Evolutionary conservation across 768 basidiomycete genomes (phyloP).

Genomic region (Lentinula sp.): DNA sequence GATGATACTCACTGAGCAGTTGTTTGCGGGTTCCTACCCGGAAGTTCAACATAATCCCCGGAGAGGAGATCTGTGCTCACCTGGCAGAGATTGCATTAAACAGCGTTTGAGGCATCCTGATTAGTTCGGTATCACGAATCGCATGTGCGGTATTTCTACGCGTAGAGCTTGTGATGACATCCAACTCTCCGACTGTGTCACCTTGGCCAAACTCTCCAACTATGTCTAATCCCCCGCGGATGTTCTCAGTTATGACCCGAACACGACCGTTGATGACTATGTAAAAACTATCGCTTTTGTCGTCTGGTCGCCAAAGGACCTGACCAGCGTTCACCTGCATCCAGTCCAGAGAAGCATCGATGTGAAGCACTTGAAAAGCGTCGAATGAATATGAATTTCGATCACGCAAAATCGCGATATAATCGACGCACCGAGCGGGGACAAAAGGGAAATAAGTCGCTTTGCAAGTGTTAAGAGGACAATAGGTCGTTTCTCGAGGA

Average conservation of each 20-base stretch:
- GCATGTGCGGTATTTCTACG: constrained; percentile 92
- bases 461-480: constrained; percentile 94
- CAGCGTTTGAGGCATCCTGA: constrained; percentile 92
- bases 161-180: constrained; percentile 89
- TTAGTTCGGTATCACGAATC: constrained; percentile 95
- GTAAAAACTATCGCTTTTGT: constrained; percentile 92
- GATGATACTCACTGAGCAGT: constrained; percentile 62
- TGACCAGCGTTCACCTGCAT: constrained; percentile 96
- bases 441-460: constrained; percentile 89
- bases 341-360: constrained; percentile 97
- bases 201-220: constrained; percentile 95
- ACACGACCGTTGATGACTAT: constrained; percentile 97
- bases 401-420: neutral
- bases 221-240: constrained; percentile 72
- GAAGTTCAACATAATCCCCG: neutral
- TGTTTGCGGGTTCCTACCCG: constrained; percentile 71
- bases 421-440: constrained; percentile 68
- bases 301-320: constrained; percentile 89
- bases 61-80: constrained; percentile 27
- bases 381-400: constrained; percentile 1
- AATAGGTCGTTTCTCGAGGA: constrained; percentile 92
- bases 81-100: constrained; percentile 95
- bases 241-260: constrained; percentile 79
- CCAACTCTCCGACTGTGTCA: constrained; percentile 94
- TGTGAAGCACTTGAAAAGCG: constrained; percentile 70